phyloP scores from a whole-genome alignment of 805 yeast genomes.

The Saccharomycopsis malanga region DNA sequence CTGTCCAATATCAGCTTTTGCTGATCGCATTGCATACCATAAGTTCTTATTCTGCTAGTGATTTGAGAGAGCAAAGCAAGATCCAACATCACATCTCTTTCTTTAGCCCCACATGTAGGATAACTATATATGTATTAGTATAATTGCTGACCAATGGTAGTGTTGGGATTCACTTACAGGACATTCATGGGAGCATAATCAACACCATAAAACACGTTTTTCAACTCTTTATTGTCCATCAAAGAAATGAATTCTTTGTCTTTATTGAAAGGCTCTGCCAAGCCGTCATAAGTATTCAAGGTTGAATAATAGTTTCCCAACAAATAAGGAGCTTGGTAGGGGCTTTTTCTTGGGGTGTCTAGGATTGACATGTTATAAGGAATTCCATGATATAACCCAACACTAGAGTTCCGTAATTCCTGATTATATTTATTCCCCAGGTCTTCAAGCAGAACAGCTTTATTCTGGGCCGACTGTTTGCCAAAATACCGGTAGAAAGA shows the following conservation, averaged over 20 bases:
- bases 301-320: not conserved
- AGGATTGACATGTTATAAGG: not conserved
- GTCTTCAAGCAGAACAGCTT: conserved; percentile 23
- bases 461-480: conserved; percentile 25
- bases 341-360: not conserved
- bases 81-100: conserved; percentile 47
- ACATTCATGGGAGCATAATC: conserved; percentile 53
- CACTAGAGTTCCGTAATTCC: not conserved
- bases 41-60: conserved; percentile 50
- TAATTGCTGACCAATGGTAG: not conserved
- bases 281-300: conserved; percentile 27
- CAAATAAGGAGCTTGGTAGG: not conserved
- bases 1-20: conserved; percentile 46
- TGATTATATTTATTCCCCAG: conserved; percentile 5
- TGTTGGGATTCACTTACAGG: conserved; percentile 26
- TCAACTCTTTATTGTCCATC: conserved; percentile 31
- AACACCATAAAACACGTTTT: conserved; percentile 45
- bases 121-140: conserved; percentile 18
- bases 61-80: conserved; percentile 50
- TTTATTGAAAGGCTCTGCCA: conserved; percentile 30
- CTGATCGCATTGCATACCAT: conserved; percentile 59
- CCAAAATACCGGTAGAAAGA: conserved; percentile 28
- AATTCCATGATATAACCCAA: not conserved
- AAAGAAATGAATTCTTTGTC: conserved; percentile 32
- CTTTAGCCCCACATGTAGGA: conserved; percentile 46